Evolutionary conservation across 2,329 filamentous ascomycete genomes (phyloP).

Genomic region (Diaporthe citrichinensis): DNA sequence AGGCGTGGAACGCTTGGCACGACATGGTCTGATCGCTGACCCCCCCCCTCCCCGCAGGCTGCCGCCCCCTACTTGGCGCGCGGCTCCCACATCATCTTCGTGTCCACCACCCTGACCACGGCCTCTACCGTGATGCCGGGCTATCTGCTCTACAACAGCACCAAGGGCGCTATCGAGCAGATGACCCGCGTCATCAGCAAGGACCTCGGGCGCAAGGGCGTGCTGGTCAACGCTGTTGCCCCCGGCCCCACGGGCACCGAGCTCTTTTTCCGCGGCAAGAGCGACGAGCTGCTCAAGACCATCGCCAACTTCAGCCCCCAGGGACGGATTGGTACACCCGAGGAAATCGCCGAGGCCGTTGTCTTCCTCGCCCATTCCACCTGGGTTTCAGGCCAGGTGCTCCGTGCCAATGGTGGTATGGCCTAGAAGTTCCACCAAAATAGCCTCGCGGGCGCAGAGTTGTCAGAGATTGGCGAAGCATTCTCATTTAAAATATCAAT

Average conservation of each 20-base stretch:
- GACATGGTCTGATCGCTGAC: neutral
- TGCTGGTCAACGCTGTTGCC: conserved; percentile 50
- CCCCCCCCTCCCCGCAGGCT: conserved; percentile 45
- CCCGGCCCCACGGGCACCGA: conserved; percentile 63
- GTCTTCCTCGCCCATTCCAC: conserved; percentile 50
- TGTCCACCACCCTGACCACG: conserved; percentile 62
- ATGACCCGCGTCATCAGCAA: conserved; percentile 68
- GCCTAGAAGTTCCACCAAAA: neutral
- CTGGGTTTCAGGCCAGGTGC: conserved; percentile 64
- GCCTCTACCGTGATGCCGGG: conserved; percentile 56
- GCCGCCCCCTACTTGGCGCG: conserved; percentile 47
- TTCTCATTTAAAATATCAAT: neutral
- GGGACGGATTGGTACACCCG: conserved; percentile 60
- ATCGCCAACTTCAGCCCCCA: conserved; percentile 58
- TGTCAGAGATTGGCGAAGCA: neutral
- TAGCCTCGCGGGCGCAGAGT: neutral
- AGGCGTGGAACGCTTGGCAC: neutral
- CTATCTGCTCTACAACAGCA: conserved; percentile 66
- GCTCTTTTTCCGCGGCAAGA: conserved; percentile 66
- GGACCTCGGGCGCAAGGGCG: conserved; percentile 66
- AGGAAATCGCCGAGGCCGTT: conserved; percentile 63
- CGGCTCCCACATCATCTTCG: conserved; percentile 5
- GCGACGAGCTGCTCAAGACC: conserved; percentile 58
- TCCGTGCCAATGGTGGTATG: conserved; percentile 60
- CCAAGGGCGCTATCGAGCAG: conserved; percentile 73